Evolutionary conservation across 768 basidiomycete genomes (phyloP).

Genomic region (Megacollybia marginata): DNA sequence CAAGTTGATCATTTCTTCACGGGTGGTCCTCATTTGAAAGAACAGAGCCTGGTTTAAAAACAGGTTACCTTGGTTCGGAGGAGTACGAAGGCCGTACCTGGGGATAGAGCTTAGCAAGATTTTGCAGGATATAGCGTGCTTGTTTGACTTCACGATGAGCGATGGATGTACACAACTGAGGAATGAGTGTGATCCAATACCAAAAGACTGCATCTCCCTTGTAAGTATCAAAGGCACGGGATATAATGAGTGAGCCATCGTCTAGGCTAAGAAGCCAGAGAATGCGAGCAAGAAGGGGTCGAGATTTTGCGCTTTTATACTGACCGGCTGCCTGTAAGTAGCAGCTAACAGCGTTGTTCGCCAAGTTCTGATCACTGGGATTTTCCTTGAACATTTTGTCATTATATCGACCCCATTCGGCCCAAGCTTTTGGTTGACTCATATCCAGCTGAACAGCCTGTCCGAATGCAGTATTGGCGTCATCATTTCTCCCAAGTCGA

Average conservation of each 20-base stretch:
- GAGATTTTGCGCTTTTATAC: conserved; percentile 89
- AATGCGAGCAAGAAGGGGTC: conserved; percentile 84
- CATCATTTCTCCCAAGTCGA: conserved; percentile 75
- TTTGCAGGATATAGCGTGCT: conserved; percentile 81
- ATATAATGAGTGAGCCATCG: conserved; percentile 62
- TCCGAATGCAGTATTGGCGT: conserved; percentile 87
- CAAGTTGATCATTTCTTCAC: conserved; percentile 51
- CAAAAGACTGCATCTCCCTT: conserved; percentile 95
- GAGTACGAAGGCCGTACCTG: conserved; percentile 50
- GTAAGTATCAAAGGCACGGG: conserved; percentile 85
- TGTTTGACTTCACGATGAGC: conserved; percentile 91
- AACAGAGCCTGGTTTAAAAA: conserved; percentile 67
- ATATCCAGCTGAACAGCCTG: conserved; percentile 97
- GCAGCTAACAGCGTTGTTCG: conserved; percentile 90
- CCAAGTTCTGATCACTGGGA: conserved; percentile 64
- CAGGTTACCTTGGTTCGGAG: conserved; percentile 2
- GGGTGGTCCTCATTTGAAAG: conserved; percentile 85
- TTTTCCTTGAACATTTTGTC: conserved; percentile 90
- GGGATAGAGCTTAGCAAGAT: conserved; percentile 85
- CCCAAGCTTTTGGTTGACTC: conserved; percentile 94
- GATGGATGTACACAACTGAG: conserved; percentile 85
- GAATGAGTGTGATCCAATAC: conserved; percentile 98
- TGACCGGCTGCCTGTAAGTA: conserved; percentile 96
- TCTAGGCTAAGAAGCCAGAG: conserved; percentile 97
- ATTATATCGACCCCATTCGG: conserved; percentile 93